Percentiles rank a stretch among this genome's conserved stretches.
Conservation (phyloP, 805 yeast species). For the Tetrapisispora nanseiensis region DNA sequence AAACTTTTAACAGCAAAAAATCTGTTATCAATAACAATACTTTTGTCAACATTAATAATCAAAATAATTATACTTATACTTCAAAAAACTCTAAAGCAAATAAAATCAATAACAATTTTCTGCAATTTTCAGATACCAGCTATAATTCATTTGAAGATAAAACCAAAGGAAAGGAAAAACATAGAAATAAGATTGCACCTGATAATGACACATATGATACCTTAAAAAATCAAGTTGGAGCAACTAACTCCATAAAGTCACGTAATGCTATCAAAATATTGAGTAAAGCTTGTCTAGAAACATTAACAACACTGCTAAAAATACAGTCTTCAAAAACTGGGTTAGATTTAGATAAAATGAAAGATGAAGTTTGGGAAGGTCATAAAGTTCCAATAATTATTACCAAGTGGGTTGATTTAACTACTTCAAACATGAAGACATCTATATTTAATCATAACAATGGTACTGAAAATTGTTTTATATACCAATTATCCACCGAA, state of each 20-base stretch:
- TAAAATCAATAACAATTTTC: background rate
- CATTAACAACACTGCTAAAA: constrained; percentile 35
- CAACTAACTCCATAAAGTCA: constrained; percentile 29
- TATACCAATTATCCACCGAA: constrained; percentile 84
- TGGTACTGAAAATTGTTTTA: constrained; percentile 67
- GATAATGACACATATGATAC: background rate
- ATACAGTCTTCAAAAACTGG: too few species aligned
- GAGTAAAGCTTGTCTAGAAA: constrained; percentile 37
- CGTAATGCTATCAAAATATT: constrained; percentile 30
- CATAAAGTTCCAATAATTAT: constrained; percentile 28
- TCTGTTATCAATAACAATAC: constrained; percentile 73
- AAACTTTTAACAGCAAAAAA: too few species aligned
- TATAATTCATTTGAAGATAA: background rate
- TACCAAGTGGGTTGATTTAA: constrained; percentile 96
- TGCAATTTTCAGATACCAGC: background rate
- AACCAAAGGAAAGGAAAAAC: background rate
- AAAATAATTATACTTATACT: background rate
- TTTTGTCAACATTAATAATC: background rate
- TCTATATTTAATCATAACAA: background rate
- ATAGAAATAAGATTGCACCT: background rate
- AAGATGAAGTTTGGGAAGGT: background rate
- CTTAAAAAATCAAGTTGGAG: constrained; percentile 12
- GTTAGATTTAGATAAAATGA: background rate
- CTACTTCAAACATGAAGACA: constrained; percentile 36
- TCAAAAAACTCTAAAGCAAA: background rate